Conservation (phyloP, 768 basidiomycete species). For the Saitozyma sp. region DNA sequence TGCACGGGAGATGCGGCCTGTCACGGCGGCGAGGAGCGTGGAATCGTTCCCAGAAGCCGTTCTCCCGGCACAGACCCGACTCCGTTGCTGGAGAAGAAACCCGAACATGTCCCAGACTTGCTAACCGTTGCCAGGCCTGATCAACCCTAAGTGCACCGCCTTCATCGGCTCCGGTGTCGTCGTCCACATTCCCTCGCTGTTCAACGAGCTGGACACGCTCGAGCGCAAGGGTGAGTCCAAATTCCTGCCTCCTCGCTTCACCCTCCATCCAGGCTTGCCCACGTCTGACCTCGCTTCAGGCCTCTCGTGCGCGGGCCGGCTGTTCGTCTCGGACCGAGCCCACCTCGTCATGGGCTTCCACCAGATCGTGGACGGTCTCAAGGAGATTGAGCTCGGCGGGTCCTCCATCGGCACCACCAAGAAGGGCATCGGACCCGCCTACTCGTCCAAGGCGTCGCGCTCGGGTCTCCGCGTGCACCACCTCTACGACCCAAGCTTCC, state of each 20-base stretch:
- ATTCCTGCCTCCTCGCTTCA: background rate
- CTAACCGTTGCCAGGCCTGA: conserved; percentile 61
- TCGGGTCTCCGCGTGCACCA: conserved; percentile 96
- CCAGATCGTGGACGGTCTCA: conserved; percentile 97
- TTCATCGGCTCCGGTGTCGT: conserved; percentile 96
- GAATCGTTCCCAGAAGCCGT: too few species aligned
- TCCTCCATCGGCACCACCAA: conserved; percentile 88
- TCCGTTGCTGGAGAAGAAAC: background rate
- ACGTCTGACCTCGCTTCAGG: conserved; percentile 57
- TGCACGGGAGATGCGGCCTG: background rate
- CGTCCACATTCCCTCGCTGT: conserved; percentile 91
- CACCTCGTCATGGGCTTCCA: conserved; percentile 99
- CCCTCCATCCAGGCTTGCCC: background rate
- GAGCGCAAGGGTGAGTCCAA: conserved; percentile 69
- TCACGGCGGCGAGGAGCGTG: too few species aligned
- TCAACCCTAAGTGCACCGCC: conserved; percentile 80
- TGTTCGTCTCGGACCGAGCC: conserved; percentile 93
- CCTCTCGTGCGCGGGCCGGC: conserved; percentile 74
- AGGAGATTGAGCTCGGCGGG: conserved; percentile 94
- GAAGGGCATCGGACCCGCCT: conserved; percentile 97
- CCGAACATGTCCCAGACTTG: background rate
- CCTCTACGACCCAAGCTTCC: conserved; percentile 85
- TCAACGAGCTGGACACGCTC: conserved; percentile 83
- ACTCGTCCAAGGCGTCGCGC: conserved; percentile 94
- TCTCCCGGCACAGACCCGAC: too few species aligned